Evolutionary conservation across 129 eudicot species (phyloP).

Genomic region (Flaveria trinervia): DNA sequence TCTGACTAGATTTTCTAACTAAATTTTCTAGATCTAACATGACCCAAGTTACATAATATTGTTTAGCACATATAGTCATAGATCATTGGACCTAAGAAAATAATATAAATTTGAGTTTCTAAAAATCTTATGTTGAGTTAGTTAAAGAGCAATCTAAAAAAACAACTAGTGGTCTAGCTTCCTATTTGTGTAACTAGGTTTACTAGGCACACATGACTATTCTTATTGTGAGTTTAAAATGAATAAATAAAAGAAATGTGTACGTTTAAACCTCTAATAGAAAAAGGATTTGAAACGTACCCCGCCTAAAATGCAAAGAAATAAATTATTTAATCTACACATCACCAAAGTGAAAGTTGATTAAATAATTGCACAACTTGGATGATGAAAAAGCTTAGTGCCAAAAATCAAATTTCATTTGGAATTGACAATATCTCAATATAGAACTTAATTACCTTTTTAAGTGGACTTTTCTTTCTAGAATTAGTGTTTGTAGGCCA

Average conservation of each 20-base stretch:
- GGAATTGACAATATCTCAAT: conserved; percentile 25
- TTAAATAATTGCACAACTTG: conserved; percentile 38
- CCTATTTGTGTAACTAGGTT: background rate
- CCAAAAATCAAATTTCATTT: conserved; percentile 28
- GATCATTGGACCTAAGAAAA: background rate
- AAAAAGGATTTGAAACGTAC: background rate
- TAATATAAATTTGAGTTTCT: background rate
- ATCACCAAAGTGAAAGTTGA: conserved; percentile 20
- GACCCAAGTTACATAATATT: background rate
- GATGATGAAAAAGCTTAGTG: conserved; percentile 27
- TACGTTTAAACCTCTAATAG: background rate
- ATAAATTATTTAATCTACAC: background rate
- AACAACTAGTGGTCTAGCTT: background rate
- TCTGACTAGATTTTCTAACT: no score
- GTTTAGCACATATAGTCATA: background rate
- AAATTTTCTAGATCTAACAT: background rate
- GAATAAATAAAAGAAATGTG: background rate
- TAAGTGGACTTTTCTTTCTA: conserved; percentile 34
- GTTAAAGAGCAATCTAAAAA: background rate
- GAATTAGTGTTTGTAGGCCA: conserved; percentile 40
- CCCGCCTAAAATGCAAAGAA: conserved; percentile 4
- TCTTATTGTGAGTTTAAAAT: background rate
- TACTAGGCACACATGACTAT: background rate
- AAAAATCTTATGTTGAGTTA: background rate
- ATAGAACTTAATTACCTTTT: conserved; percentile 33